Conservation (phyloP, 1,284 basidiomycete species). For the Singerocomus rubriflavus region DNA sequence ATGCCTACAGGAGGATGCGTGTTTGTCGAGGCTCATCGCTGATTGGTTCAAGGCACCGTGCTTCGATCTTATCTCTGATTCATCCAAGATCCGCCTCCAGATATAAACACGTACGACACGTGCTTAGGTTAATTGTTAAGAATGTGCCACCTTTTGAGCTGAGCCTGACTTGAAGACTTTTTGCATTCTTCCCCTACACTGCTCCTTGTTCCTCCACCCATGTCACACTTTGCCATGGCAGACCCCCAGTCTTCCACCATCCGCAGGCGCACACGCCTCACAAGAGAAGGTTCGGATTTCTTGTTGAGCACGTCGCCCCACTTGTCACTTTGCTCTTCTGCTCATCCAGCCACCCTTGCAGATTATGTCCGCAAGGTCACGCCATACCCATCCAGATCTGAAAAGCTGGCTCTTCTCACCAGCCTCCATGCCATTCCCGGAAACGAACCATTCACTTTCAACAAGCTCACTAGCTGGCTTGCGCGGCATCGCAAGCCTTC, state of each 20-base stretch:
- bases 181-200: not conserved
- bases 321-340: no score
- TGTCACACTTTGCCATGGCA: not conserved
- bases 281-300: constrained; percentile 8
- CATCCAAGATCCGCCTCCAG: constrained; percentile 14
- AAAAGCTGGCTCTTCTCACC: constrained; percentile 21
- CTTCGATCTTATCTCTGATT: constrained; percentile 19
- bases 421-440: constrained; percentile 22
- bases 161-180: not conserved
- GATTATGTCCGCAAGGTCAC: constrained; percentile 19
- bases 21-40: no score
- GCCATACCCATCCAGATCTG: constrained; percentile 9
- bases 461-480: constrained; percentile 25
- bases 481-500: constrained; percentile 20
- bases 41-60: constrained; percentile 5
- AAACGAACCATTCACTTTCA: constrained; percentile 19
- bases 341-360: constrained; percentile 1
- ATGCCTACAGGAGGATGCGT: constrained; percentile 1
- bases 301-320: constrained; percentile 12
- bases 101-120: constrained; percentile 14
- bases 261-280: constrained; percentile 8
- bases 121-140: not conserved
- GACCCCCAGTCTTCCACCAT: constrained; percentile 4
- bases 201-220: not conserved
- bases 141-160: constrained; percentile 8